phyloP scores from a whole-genome alignment of 2,329 filamentous ascomycete genomes.

The Penicillium sp. region DNA sequence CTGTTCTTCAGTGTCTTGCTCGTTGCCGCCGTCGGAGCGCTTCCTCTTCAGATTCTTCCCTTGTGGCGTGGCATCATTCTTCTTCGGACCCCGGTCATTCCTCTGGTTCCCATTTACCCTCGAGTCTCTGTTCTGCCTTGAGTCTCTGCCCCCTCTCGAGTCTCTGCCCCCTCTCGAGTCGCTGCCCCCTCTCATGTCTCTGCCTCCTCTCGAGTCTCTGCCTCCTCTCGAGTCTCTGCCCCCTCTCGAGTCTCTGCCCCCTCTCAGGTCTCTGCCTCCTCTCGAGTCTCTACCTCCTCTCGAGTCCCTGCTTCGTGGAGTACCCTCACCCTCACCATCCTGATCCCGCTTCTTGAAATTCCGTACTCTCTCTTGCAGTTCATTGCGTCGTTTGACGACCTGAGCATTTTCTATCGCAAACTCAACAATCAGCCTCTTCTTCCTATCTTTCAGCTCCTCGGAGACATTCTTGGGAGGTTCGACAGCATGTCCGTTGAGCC shows the following conservation, averaged over 20 bases:
- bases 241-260: neutral
- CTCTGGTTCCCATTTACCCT: neutral
- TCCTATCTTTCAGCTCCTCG: slow-evolving; percentile 67
- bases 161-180: slow-evolving; percentile 4
- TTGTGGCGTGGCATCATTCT: slow-evolving; percentile 23
- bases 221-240: slow-evolving; percentile 21
- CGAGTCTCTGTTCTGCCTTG: neutral
- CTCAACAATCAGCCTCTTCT: slow-evolving; percentile 89
- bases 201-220: slow-evolving; percentile 22
- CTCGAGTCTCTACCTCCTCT: neutral
- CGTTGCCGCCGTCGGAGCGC: slow-evolving; percentile 32
- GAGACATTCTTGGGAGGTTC: slow-evolving; percentile 41
- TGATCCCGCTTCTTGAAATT: slow-evolving; percentile 23
- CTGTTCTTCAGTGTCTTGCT: slow-evolving; percentile 44
- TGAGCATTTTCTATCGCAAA: slow-evolving; percentile 98
- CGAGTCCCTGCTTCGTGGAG: slow-evolving; percentile 27
- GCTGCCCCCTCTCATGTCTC: neutral
- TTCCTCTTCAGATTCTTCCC: slow-evolving; percentile 38
- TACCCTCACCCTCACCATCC: slow-evolving; percentile 26
- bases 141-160: neutral
- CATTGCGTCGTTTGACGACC: slow-evolving; percentile 77
- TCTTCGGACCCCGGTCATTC: neutral
- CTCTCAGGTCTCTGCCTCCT: slow-evolving; percentile 6
- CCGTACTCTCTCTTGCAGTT: slow-evolving; percentile 37
- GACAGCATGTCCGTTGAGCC: slow-evolving; percentile 80